Conservation (phyloP, 1,139 yeast species). For the Pneumocystis murina region DNA sequence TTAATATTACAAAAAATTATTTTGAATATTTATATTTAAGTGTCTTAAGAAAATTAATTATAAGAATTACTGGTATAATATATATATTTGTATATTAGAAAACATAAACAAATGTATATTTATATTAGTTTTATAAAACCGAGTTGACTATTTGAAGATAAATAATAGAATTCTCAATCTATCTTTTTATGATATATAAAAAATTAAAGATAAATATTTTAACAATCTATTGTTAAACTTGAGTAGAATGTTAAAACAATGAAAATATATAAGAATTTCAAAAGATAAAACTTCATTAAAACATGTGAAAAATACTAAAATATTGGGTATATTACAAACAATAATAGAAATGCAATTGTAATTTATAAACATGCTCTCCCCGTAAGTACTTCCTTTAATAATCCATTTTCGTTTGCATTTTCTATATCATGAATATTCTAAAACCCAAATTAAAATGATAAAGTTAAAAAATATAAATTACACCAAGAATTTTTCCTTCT, state of each 20-base stretch:
- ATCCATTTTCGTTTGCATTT: background rate
- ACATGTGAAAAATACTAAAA: background rate
- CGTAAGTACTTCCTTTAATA: background rate
- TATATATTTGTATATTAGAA: too few species aligned
- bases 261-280: background rate
- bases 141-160: background rate
- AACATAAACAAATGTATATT: too few species aligned
- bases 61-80: too few species aligned
- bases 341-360: background rate
- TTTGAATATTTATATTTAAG: too few species aligned
- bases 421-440: background rate
- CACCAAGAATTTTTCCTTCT: background rate
- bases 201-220: background rate
- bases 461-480: background rate
- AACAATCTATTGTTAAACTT: background rate
- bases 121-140: too few species aligned
- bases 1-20: too few species aligned
- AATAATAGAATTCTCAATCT: background rate
- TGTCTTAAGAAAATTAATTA: too few species aligned
- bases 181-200: background rate
- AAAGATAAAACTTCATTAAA: background rate
- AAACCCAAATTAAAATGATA: background rate
- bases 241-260: background rate
- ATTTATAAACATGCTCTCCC: background rate
- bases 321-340: background rate